Conservation (phyloP, 2,329 filamentous ascomycete genomes). For the Sporothrix luriei region DNA sequence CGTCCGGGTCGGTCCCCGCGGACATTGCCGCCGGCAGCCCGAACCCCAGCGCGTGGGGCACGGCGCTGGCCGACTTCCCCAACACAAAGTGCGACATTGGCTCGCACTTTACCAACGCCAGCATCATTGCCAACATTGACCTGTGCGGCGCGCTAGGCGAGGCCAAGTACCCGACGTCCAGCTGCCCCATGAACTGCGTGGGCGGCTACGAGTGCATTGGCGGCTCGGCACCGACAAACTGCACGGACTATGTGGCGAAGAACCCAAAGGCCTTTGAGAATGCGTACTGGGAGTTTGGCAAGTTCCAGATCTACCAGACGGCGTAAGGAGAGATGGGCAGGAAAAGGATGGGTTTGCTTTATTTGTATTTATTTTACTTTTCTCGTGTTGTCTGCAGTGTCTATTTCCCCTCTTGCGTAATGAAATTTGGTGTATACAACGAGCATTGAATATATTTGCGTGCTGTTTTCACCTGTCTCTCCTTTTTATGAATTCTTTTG, state of each 20-base stretch:
- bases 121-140: conserved; percentile 67
- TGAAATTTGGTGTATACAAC: background rate
- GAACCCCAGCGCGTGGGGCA: conserved; percentile 64
- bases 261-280: conserved; percentile 58
- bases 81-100: conserved; percentile 62
- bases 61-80: conserved; percentile 66
- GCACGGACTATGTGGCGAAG: conserved; percentile 60
- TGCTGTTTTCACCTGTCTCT: background rate
- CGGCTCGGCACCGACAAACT: conserved; percentile 51
- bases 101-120: conserved; percentile 64
- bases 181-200: conserved; percentile 42
- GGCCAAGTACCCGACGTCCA: conserved; percentile 50
- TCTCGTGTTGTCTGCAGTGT: background rate
- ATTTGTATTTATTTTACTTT: background rate
- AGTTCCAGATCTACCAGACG: conserved; percentile 60
- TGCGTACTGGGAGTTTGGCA: conserved; percentile 67
- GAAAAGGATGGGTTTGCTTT: background rate
- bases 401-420: conserved; percentile 7
- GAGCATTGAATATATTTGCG: background rate
- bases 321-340: conserved; percentile 31
- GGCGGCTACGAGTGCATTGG: conserved; percentile 36
- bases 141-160: conserved; percentile 62
- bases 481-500: background rate
- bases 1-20: conserved; percentile 50
- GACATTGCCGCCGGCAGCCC: conserved; percentile 57